Evolutionary conservation across 1,139 yeast genomes (phyloP), one percentile per base, ranked within the genome.

Genomic region (Candida frijolesensis): DNA sequence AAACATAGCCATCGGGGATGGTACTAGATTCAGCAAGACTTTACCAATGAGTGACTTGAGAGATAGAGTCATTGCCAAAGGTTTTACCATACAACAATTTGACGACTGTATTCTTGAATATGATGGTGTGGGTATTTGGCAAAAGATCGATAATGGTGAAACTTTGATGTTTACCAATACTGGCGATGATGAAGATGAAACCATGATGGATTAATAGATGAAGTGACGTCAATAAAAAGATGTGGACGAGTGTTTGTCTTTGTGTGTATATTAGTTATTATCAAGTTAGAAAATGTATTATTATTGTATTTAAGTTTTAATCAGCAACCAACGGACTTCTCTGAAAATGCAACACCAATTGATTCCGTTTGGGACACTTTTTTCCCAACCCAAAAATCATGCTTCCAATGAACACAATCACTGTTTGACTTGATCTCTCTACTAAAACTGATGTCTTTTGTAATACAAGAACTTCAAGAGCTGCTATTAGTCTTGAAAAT

Each of bases 71-170:
- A 74, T 89, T 48, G 88, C 89, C 25, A 86, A 88, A 67, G 97
- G 97, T 3, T 92, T 81, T 68, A 90, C 96, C 0, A 84, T 85
- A 58, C 82, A 84, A 56, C 94, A 91, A 64, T 80, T 92, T 58
- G 82, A 79, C 49, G 87, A 82, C 52, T 88, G 96, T 76, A 74
- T 94, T 48, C 74, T 77, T 44, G 94, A 88, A 63, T 92, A 92
- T 65, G 81, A 83, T 47, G 79, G 78, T 44, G 76, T 89, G 55
- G 86, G 87, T 48, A 82, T 91, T 41, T 89, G 96, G 94, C 90
- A 87, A 64, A 72, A 80, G 43, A 78, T 84, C 46, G 91, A 88
- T 53, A 84, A 84, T 54, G 87, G 85, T 47, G 85, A 81, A 52
- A 78, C 73, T 45, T 73, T 80, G 62, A 72, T 78, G 67, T 66